Conservation (phyloP, 2,329 filamentous ascomycete genomes). For the Diaporthe longicolla region DNA sequence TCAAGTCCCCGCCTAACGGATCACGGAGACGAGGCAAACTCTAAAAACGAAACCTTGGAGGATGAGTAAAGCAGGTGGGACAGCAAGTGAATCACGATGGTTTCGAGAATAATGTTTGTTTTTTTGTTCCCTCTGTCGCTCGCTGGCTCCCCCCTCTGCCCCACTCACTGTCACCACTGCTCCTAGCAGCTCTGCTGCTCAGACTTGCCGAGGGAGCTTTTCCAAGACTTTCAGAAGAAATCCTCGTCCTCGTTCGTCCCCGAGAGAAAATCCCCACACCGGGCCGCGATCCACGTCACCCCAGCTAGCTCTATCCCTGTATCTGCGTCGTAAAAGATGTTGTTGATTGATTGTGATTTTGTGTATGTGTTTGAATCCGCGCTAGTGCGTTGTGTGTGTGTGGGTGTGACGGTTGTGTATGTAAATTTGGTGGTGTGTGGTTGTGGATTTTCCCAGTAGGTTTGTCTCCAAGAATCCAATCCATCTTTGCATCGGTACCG, state of each 20-base stretch:
- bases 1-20: background rate
- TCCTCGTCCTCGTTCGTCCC: conserved; percentile 1
- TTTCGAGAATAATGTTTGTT: conserved; percentile 25
- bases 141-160: no score
- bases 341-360: background rate
- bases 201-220: background rate
- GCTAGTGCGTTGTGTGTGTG: no score
- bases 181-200: background rate
- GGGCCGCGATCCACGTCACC: background rate
- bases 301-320: conserved; percentile 19
- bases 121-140: background rate
- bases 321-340: background rate
- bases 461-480: conserved; percentile 14
- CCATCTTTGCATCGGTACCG: background rate
- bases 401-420: background rate
- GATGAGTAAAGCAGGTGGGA: background rate
- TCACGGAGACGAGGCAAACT: background rate
- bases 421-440: background rate
- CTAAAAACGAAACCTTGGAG: background rate
- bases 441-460: background rate
- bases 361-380: background rate
- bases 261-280: background rate
- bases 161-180: background rate
- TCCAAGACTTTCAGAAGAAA: background rate
- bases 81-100: conserved; percentile 15